Base-by-base conservation (phyloP, 2,329 filamentous ascomycete species). In the Microdochium nivale region DNA sequence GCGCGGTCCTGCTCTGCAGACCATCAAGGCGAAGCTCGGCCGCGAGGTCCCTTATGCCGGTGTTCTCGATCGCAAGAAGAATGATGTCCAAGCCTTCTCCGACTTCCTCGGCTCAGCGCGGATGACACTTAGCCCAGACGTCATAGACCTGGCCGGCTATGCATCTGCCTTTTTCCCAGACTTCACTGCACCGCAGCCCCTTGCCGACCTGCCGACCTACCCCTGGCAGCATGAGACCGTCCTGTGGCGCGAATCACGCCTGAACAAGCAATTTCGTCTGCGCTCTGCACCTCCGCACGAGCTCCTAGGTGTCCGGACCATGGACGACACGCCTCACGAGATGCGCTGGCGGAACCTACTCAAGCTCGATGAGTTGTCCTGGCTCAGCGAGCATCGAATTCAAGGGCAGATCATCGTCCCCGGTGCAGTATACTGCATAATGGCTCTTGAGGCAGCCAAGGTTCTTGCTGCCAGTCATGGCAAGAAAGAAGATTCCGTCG, bases 171-270 rank as follows among this genome's bases (percentile, higher is more conserved):
- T 25, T 19, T 5, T 58, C 10, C 59, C 54, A 54, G 55, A 57
- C 25, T 43, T 24, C 10, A 23, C 23, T 8, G 50, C 40, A 8
- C 57, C 57, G 3, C 3, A 19, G 24, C 24, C 35, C 32, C 48
- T 67, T 4, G 21, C 46, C 2, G 54, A 65, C 33, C 52, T 73
- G 0, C 76, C 76, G 1, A 52, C 59, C 0, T 80, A 79, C 52
- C 67, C 70, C 0, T 79, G 76, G 72, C 71, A 78, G 44, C 74
- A 78, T 56, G 66, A 67, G 1, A 65, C 68, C 25, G 52, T 56
- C 1, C 66, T 72, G 54, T 76, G 71, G 63, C 65, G 70, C 23
- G 71, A 77, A 53, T 70, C 72, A 16, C 66, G 73, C 3, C 56
- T 75, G 4, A 71, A 71, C 19, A 67, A 68, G 16, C 66, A 74